These are phyloP conservation scores for Pyrrhoderma lamaoense DNA, from an alignment of 1,284 basidiomycete genomes.

Conservation along the genomic window DNA sequence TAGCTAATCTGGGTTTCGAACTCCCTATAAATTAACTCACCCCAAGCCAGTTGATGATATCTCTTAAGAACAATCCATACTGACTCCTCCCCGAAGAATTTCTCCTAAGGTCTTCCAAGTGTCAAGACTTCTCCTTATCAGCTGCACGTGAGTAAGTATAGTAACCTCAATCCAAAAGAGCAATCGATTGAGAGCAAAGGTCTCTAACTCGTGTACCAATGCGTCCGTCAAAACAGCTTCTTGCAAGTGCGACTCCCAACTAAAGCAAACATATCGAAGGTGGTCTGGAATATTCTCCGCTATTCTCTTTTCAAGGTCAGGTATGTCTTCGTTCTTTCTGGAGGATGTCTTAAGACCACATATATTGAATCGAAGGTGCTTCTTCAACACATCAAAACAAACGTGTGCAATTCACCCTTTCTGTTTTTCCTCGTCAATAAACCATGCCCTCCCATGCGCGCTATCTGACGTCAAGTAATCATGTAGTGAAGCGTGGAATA, in stretches of 20 bases:
- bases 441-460: neutral
- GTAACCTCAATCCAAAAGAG: conserved; percentile 27
- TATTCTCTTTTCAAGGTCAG: neutral
- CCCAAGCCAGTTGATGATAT: no score
- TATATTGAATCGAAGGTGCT: conserved; percentile 5
- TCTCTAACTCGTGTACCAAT: no score
- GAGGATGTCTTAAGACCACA: conserved; percentile 3
- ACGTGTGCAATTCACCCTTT: neutral
- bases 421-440: neutral
- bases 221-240: neutral
- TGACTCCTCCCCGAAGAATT: neutral
- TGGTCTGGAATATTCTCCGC: neutral
- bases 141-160: conserved; percentile 19
- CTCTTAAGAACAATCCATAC: neutral
- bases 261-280: conserved; percentile 2
- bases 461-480: neutral
- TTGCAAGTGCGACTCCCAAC: neutral
- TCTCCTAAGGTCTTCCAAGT: neutral
- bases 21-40: no score
- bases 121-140: no score
- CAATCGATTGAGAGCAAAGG: conserved; percentile 19
- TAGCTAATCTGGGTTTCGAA: neutral
- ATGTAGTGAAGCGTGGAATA: neutral
- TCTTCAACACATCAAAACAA: neutral
- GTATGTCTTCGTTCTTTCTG: conserved; percentile 3